Conservation (phyloP, 1,284 basidiomycete species). For the Meira miltonrushii region DNA sequence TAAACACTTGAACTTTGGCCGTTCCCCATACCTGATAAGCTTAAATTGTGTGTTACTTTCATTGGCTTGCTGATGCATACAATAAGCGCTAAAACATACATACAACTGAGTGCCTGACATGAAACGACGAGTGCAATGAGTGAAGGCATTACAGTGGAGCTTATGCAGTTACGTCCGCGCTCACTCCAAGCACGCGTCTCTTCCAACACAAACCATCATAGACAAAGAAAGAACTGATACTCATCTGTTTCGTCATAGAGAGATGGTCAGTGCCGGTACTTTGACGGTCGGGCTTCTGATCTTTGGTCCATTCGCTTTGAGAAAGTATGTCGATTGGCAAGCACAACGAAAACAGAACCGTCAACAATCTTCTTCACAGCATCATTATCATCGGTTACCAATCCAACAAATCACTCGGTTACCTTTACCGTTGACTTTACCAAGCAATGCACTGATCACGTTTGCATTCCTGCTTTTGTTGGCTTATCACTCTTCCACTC, state of each 20-base stretch:
- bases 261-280: neutral
- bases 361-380: neutral
- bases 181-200: neutral
- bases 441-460: constrained; percentile 2
- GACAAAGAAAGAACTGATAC: neutral
- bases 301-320: neutral
- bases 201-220: neutral
- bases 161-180: too few species aligned
- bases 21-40: too few species aligned
- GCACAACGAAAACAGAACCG: neutral
- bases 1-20: too few species aligned
- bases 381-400: constrained; percentile 1
- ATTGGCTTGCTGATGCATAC: too few species aligned
- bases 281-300: neutral
- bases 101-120: too few species aligned
- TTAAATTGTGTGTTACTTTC: too few species aligned
- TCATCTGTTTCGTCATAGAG: neutral
- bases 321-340: constrained; percentile 5
- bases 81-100: too few species aligned
- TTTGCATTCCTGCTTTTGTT: neutral
- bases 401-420: neutral
- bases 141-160: too few species aligned
- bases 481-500: neutral
- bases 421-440: neutral
- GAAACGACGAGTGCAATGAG: too few species aligned